Conservation (phyloP, 805 yeast species). For the Candida namnaoensis region DNA sequence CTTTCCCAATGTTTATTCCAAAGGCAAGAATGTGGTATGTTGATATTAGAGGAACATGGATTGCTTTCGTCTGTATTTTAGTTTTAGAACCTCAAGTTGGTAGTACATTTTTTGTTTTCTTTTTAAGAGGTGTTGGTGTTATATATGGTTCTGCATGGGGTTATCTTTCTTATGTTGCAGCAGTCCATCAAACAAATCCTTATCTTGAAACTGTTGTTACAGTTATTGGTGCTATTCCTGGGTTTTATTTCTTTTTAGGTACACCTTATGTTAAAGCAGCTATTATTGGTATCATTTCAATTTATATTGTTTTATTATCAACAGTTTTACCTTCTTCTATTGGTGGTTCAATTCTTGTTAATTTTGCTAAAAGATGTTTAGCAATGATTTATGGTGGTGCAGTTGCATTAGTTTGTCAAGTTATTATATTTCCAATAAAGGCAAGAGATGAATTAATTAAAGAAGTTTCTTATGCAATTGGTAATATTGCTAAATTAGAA, state of each 20-base stretch:
- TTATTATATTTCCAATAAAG: conserved; percentile 35
- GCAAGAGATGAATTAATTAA: conserved; percentile 35
- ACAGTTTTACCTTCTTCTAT: conserved; percentile 28
- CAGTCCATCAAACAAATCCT: conserved; percentile 27
- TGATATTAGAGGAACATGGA: conserved; percentile 41
- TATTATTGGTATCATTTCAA: conserved; percentile 36
- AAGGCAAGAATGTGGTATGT: conserved; percentile 38
- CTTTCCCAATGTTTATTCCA: conserved; percentile 44
- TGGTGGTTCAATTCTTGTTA: conserved; percentile 30
- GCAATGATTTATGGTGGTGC: conserved; percentile 44
- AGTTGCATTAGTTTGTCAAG: conserved; percentile 35
- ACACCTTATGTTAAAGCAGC: conserved; percentile 44
- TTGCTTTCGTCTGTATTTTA: conserved; percentile 42
- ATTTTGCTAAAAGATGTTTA: conserved; percentile 40
- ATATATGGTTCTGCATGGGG: conserved; percentile 42
- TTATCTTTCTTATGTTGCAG: conserved; percentile 36
- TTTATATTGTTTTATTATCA: conserved; percentile 37
- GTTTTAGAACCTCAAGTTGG: conserved; percentile 44
- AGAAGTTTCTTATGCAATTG: conserved; percentile 31
- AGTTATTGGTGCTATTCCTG: conserved; percentile 34
- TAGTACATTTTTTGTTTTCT: conserved; percentile 37
- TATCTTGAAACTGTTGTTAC: conserved; percentile 33
- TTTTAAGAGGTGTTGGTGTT: conserved; percentile 38
- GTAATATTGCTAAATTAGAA: conserved; percentile 29
- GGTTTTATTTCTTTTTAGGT: conserved; percentile 33